These are phyloP conservation scores for Talaromyces proteolyticus DNA, from an alignment of 495 filamentous ascomycete species.

Conservation along the genomic window DNA sequence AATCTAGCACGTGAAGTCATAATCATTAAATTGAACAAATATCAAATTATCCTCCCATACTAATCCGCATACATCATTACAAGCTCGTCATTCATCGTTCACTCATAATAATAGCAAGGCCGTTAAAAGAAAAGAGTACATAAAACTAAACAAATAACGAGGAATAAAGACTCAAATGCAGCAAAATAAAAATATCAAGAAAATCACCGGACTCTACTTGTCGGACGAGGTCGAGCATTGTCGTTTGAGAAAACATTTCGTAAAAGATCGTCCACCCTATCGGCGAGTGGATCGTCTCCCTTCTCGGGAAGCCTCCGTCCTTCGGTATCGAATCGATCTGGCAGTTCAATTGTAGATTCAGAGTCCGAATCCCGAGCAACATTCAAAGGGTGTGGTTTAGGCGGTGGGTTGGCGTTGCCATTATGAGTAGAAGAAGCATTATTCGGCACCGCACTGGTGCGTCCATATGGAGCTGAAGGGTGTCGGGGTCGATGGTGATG, in stretches of 20 bases:
- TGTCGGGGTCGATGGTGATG: slow-evolving; percentile 20
- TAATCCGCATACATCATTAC: not conserved
- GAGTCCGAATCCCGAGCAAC: slow-evolving; percentile 23
- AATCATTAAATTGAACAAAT: not conserved
- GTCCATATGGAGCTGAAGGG: slow-evolving; percentile 20
- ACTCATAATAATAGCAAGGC: not conserved
- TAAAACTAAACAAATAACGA: too few species aligned
- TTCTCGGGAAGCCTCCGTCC: slow-evolving; percentile 42
- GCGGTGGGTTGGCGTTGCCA: not conserved
- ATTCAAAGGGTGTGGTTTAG: slow-evolving; percentile 7
- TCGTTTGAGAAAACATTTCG: slow-evolving; percentile 5
- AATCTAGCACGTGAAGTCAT: too few species aligned
- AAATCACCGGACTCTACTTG: not conserved
- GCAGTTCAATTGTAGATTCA: slow-evolving; percentile 49
- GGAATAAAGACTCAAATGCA: too few species aligned
- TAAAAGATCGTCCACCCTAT: slow-evolving; percentile 31
- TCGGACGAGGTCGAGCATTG: not conserved
- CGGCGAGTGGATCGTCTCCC: slow-evolving; percentile 27
- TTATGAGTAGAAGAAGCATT: slow-evolving; percentile 8
- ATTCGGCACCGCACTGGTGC: slow-evolving; percentile 2
- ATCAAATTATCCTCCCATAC: not conserved
- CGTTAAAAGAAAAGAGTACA: not conserved
- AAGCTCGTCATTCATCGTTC: not conserved
- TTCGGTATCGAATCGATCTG: slow-evolving; percentile 59
- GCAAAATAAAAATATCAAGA: not conserved